A percentile compares a stretch with the other conserved stretches of the same genome.
Evolutionary conservation across 305 asterid species (phyloP).

Genomic region (Lippia alba): DNA sequence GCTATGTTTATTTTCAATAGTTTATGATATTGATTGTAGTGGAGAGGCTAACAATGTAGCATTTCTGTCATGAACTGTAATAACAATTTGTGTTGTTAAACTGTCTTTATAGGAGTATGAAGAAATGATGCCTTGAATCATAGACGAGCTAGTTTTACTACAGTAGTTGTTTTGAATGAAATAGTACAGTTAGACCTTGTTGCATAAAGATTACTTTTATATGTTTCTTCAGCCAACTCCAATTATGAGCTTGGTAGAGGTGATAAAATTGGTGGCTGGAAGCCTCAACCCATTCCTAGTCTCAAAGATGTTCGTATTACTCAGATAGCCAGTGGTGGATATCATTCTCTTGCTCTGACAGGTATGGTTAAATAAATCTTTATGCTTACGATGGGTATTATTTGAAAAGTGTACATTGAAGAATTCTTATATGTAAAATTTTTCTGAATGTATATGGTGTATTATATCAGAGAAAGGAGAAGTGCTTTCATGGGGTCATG

Average conservation of each 20-base stretch:
- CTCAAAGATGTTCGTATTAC: constrained; percentile 68
- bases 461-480: constrained; percentile 74
- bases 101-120: neutral
- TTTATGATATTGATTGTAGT: no score
- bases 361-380: constrained; percentile 46
- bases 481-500: constrained; percentile 98
- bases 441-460: constrained; percentile 17
- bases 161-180: neutral
- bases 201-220: constrained; percentile 22
- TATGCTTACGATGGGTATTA: neutral
- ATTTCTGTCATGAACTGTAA: no score
- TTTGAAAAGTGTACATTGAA: neutral
- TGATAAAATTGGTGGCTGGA: constrained; percentile 89
- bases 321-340: constrained; percentile 97
- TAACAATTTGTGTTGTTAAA: no score
- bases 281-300: constrained; percentile 81
- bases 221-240: constrained; percentile 74
- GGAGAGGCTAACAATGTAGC: no score
- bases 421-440: constrained; percentile 14
- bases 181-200: constrained; percentile 12
- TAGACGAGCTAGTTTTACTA: neutral
- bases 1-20: no score
- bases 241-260: constrained; percentile 98
- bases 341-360: constrained; percentile 95
- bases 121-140: neutral